Evolutionary conservation across 352 stramenopile genomes (phyloP), one percentile per base, ranked within the genome.

Genomic region (Globisporangium solare): DNA sequence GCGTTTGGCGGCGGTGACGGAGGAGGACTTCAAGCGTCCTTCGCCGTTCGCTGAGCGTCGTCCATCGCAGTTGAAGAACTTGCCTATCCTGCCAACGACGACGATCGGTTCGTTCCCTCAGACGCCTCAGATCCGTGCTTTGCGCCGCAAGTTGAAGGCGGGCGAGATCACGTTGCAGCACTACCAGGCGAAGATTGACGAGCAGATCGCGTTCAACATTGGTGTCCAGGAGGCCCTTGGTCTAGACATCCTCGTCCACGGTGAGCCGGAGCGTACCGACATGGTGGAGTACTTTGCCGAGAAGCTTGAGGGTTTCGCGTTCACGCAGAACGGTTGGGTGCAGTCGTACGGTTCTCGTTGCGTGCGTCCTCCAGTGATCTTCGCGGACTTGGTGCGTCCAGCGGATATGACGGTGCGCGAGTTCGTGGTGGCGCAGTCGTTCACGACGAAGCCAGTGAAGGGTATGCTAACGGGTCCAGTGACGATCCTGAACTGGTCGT

Each of bases 261-360:
- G 92, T 53, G 92, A 98, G 62, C 75, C 89, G 4, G 92, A 98
- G 68, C 87, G 90, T 63, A 97, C 88, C 4, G 92, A 97, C 73
- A 98, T 98, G 92, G 92, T 98, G 2, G 89, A 98, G 77, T 98
- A 96, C 76, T 98, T 98, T 66, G 92, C 81, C 5, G 85, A 97
- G 73, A 93, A 97, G 71, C 74, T 98, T 20, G 77, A 96, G 17
- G 92, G 92, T 20, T 96, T 97, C 50, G 77, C 89, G 1, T 97
- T 98, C 71, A 96, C 88, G 21, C 64, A 90, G 57, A 95, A 97
- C 63, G 92, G 89, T 20, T 98, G 92, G 92, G 89, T 98, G 43
- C 92, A 98, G 70, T 96, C 86, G 48, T 98, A 97, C 74, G 92
- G 92, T 47, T 94, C 78, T 42, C 86, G 92, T 60, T 97, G 89